A percentile compares a stretch with the other conserved stretches of the same genome.
Evolutionary conservation across 2,329 filamentous ascomycete genomes (phyloP).

Genomic region (Penicillium sp.): DNA sequence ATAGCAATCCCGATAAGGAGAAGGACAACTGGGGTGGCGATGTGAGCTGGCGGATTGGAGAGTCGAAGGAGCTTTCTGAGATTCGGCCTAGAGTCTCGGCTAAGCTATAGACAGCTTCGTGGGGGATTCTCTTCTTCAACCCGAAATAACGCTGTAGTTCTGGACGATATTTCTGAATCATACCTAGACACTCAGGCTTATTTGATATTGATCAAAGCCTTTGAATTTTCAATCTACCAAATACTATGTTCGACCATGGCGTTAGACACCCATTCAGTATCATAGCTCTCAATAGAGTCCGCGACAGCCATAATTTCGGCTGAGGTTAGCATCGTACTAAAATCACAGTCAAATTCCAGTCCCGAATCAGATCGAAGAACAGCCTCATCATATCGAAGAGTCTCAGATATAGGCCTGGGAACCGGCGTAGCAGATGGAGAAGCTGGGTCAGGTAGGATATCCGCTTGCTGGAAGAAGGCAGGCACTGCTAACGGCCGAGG

Average conservation of each 20-base stretch:
- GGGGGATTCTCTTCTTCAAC: no score
- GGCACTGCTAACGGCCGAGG: conserved; percentile 14
- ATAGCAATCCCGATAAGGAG: conserved; percentile 22
- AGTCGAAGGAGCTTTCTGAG: conserved; percentile 28
- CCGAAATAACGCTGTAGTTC: no score
- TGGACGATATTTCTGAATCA: no score
- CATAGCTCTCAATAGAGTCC: conserved; percentile 46
- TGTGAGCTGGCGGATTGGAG: conserved; percentile 49
- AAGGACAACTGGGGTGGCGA: conserved; percentile 43
- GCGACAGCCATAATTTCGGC: conserved; percentile 50
- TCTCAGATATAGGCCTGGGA: conserved; percentile 5
- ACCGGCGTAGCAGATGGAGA: conserved; percentile 14
- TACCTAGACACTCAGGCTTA: no score
- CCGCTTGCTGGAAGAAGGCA: conserved; percentile 13
- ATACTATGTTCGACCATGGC: conserved; percentile 47
- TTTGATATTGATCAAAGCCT: background rate
- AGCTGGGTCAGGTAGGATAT: conserved; percentile 3
- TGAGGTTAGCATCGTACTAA: conserved; percentile 35
- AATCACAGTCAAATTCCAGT: conserved; percentile 13
- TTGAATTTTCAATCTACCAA: conserved; percentile 28
- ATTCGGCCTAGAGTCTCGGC: conserved; percentile 19
- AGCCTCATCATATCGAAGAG: conserved; percentile 15
- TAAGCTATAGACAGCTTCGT: conserved; percentile 20
- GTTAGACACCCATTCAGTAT: conserved; percentile 49
- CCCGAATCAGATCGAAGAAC: conserved; percentile 12